Conservation (phyloP, 306 rosid species). For the Pyrus pyrifolia region DNA sequence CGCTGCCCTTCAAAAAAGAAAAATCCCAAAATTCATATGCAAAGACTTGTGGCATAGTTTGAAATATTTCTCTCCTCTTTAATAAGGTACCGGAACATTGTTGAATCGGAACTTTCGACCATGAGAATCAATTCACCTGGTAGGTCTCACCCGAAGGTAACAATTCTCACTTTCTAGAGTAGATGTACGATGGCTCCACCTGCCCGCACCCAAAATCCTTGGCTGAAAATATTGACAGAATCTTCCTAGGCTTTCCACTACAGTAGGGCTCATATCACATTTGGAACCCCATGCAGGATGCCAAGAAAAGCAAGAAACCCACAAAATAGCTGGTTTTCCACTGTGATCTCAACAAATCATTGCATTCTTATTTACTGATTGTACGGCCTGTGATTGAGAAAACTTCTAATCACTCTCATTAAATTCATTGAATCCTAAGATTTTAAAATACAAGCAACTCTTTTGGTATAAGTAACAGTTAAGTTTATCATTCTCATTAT, state of each 20-base stretch:
- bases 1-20: too few species aligned
- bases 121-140: neutral
- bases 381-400: rapidly evolving
- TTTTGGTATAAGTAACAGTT: neutral
- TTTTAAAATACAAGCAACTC: neutral
- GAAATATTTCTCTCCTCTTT: neutral
- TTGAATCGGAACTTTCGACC: neutral
- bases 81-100: neutral
- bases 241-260: neutral
- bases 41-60: neutral
- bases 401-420: neutral
- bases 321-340: neutral
- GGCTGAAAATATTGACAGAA: neutral
- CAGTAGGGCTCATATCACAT: neutral
- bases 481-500: neutral
- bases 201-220: neutral
- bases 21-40: too few species aligned
- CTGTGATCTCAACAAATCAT: neutral
- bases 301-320: neutral
- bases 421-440: neutral
- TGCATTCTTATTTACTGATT: too few species aligned
- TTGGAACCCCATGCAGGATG: neutral
- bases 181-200: neutral
- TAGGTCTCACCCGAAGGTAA: neutral
- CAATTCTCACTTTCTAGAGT: neutral